Base-by-base conservation (phyloP, 2,329 filamentous ascomycete genomes). In the Colletotrichum eleusines region DNA sequence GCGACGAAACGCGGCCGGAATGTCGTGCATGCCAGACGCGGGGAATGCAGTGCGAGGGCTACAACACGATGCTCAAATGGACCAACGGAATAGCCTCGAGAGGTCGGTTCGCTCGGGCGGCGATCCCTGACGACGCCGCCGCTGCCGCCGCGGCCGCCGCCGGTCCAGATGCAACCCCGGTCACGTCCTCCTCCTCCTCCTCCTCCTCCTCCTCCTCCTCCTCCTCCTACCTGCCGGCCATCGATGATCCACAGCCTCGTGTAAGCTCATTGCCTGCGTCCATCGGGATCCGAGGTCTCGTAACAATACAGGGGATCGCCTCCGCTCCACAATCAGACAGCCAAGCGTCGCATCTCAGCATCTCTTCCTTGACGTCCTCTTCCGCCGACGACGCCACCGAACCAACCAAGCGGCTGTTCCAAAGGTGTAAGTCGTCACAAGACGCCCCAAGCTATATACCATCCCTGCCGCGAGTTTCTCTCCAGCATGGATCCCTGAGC, bases 1-100 rank as follows among this genome's bases (percentile, higher is more conserved):
- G 72, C 23, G 73, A 74, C 60, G 73, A 74, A 48, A 58, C 58
- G 46, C 72, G 71, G 18, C 72, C 73, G 18, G 68, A 61, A 28
- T 74, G 73, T 54, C 65, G 50, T 31, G 69, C 63, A 31, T 74
- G 73, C 16, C 35, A 26, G 23, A 57, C 58, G 2, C 50, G 69
- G 2, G 73, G 73, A 14, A 55, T 73, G 5, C 65, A 63, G 14
- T 74, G 73, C 53, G 62, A 71, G 11, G 73, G 73, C 38, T 74
- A 74, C 51, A 61, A 50, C 40, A 63, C 73, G 18, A 35, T 33
- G 7, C 65, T 74, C 20, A 65, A 70, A 42, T 74, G 73, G 73
- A 61, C 61, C 59, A 69, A 73, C 63, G 72, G 71, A 26, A 64
- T 68, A 46, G 67, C 70, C 5, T 73, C 72, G 20, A 65, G 71